A percentile compares a stretch with the other conserved stretches of the same genome.
Evolutionary conservation across 208 protist species (phyloP).

Genomic region (Tritrichomonas foetus): DNA sequence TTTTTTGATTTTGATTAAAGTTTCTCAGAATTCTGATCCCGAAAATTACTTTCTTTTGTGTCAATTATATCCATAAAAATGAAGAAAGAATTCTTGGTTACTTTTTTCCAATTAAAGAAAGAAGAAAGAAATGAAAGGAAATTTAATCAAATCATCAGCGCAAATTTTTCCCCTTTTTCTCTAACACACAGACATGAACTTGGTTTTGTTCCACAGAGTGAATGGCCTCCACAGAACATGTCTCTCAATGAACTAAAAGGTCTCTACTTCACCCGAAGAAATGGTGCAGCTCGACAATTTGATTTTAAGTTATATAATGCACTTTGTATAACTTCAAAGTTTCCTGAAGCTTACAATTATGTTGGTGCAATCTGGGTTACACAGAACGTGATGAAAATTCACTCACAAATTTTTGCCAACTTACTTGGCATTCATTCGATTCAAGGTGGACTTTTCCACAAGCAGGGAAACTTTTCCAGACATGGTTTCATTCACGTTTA

Average conservation of each 20-base stretch:
- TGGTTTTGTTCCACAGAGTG: slow-evolving; percentile 4
- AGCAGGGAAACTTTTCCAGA: slow-evolving; percentile 3
- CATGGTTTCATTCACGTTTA: background rate
- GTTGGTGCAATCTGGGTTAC: background rate
- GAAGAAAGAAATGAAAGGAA: background rate
- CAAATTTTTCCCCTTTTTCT: background rate
- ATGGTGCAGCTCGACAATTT: background rate
- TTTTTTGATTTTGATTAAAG: too few species aligned
- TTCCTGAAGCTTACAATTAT: background rate
- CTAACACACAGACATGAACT: slow-evolving; percentile 42
- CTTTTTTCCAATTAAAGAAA: too few species aligned
- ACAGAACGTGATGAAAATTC: background rate
- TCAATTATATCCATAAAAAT: too few species aligned
- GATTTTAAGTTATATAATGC: slow-evolving; percentile 12
- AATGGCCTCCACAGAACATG: background rate
- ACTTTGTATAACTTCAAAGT: background rate
- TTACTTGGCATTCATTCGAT: background rate
- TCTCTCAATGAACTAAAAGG: background rate
- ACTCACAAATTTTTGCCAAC: background rate
- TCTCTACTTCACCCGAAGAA: background rate
- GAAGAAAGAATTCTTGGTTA: too few species aligned
- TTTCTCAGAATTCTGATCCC: too few species aligned
- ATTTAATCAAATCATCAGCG: background rate
- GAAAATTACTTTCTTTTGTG: too few species aligned
- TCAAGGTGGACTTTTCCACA: slow-evolving; percentile 12